Base-by-base conservation (phyloP, 352 stramenopile species). In the Bremia lactucae region DNA sequence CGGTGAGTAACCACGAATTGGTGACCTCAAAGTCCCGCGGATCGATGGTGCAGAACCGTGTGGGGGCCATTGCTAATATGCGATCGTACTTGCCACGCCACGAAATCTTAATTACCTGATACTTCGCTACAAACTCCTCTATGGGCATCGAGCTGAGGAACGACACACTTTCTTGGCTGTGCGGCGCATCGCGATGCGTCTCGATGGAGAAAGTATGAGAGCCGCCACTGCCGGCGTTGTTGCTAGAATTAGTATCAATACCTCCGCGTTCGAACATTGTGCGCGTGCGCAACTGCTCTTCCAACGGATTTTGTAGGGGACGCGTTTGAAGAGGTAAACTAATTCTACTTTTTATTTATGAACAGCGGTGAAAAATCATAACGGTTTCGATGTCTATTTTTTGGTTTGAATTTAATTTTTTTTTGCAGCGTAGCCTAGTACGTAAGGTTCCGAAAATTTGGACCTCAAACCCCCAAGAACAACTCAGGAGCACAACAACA, bases 61-160 rank as follows among this genome's bases (percentile, higher is more conserved):
- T 87, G 15, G 78, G 75, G 0, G 63, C 66, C 8, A 93, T 46
- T n/a, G 78, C 78, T 16, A 93, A 59, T 36, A 93, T 88, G 50
- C 80, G 78, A 44, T 90, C 78, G 59, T 93, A 93, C 49, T 88
- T 89, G 48, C 80, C 80, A 15, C 77, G 63, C 80, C 80, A 93
- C 21, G 76, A 87, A 22, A 70, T 44, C 56, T 93, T 93, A 36
- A 87, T 62, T 24, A 89, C 77, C 47, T 84, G 73, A 56, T 90
- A 93, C 51, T 87, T 87, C 46, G 77, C 62, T 14, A 88, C 62
- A 42, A 78, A 89, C 45, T 92, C 80, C 44, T 90, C 77, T 36
- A 89, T 82, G 24, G 67, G 72, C 21, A 72, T 46, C 6, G 39
- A 7, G 11, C 21, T 39, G 14, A 49, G n/a, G 41, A 67, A 56